phyloP scores from a whole-genome alignment of 176 grass and related monocot genomes.

The Eragrostis nindensis region DNA sequence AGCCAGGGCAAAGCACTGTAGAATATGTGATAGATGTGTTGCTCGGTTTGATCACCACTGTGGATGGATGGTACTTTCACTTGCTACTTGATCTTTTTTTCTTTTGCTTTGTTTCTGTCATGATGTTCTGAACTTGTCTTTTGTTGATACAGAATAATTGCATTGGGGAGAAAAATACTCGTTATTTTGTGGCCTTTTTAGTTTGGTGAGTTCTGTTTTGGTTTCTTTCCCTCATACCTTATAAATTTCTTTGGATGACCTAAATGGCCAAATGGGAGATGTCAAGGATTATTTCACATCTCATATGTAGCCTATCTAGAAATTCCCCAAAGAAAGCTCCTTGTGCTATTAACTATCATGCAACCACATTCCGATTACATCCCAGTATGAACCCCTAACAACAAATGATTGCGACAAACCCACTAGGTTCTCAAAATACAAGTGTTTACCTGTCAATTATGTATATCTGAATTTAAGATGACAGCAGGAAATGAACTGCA shows the following conservation, averaged over 20 bases:
- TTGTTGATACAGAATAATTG: constrained; percentile 88
- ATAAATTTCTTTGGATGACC: constrained; percentile 4
- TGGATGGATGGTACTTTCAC: constrained; percentile 89
- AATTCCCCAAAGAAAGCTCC: no score
- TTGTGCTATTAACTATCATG: no score
- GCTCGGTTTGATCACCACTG: constrained; percentile 99
- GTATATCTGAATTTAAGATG: no score
- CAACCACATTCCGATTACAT: no score
- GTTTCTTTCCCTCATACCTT: constrained; percentile 25
- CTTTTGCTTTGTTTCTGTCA: constrained; percentile 25
- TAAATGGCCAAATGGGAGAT: no score
- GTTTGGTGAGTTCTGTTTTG: constrained; percentile 71
- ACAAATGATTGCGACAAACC: no score
- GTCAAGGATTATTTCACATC: no score
- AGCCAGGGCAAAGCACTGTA: constrained; percentile 97
- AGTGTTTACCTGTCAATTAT: no score
- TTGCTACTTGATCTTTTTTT: constrained; percentile 30
- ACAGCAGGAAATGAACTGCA: no score
- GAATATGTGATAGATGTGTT: constrained; percentile 96
- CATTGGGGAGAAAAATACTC: constrained; percentile 97
- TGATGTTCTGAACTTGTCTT: constrained; percentile 42
- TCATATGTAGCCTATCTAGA: constrained; percentile 4
- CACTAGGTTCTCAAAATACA: no score
- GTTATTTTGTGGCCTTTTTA: constrained; percentile 95
- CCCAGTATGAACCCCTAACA: no score